These are phyloP conservation scores for Pythium dissimile DNA, from an alignment of 352 stramenopile species.

Conservation along the genomic window DNA sequence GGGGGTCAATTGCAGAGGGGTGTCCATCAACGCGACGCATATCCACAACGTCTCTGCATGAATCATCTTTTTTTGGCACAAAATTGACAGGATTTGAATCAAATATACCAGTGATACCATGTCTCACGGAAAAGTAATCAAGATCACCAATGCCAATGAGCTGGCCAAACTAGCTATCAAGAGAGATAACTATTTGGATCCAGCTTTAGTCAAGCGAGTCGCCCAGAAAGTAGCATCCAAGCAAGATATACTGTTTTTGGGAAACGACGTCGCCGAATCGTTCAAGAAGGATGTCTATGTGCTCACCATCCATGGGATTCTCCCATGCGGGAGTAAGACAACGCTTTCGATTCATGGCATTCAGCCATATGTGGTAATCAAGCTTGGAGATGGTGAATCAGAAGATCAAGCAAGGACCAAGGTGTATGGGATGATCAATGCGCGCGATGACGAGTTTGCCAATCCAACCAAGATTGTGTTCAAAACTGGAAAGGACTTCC, in stretches of 20 bases:
- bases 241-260: not conserved
- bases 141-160: not conserved
- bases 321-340: not conserved
- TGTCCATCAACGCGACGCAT: not conserved
- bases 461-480: not conserved
- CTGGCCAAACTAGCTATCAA: not conserved
- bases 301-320: not conserved
- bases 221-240: not conserved
- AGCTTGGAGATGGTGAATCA: not conserved
- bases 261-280: not conserved
- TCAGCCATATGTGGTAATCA: not conserved
- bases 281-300: not conserved
- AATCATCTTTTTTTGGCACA: not conserved
- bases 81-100: too few species aligned
- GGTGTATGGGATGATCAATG: not conserved
- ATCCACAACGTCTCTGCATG: not conserved
- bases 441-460: not conserved
- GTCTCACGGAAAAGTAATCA: not conserved
- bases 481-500: not conserved
- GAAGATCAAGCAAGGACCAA: not conserved
- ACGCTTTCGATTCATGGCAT: not conserved
- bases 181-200: not conserved
- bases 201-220: not conserved
- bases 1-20: not conserved
- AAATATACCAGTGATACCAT: not conserved